Evolutionary conservation across 140 eudicot genomes (phyloP).

Genomic region (Senecio squalidus): DNA sequence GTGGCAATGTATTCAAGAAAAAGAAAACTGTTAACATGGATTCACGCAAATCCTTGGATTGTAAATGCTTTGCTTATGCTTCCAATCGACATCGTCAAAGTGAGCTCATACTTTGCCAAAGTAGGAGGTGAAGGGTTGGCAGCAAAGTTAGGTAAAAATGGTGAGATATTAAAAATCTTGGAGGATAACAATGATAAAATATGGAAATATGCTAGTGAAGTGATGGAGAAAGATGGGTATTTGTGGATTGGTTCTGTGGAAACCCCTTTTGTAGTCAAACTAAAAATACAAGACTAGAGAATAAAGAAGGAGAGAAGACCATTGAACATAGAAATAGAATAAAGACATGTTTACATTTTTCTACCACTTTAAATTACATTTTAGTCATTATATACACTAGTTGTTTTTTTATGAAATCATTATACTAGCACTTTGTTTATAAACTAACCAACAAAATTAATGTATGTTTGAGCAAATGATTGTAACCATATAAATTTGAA

Average conservation of each 20-base stretch:
- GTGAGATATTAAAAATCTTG: constrained; percentile 45
- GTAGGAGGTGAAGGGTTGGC: constrained; percentile 54
- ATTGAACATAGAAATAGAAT: background rate
- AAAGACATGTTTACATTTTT: background rate
- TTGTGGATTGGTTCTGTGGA: constrained; percentile 73
- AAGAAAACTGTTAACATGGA: constrained; percentile 28
- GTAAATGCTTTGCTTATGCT: constrained; percentile 32
- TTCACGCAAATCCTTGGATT: constrained; percentile 42
- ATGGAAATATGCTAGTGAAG: constrained; percentile 64
- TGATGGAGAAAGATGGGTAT: constrained; percentile 57
- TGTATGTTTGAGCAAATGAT: too few species aligned
- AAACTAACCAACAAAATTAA: too few species aligned
- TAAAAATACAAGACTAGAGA: constrained; percentile 5
- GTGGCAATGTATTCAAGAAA: constrained; percentile 62
- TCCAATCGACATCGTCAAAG: constrained; percentile 35
- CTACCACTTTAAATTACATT: background rate
- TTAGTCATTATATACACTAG: background rate
- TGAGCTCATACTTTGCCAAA: constrained; percentile 35
- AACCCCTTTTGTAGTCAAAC: constrained; percentile 39
- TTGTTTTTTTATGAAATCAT: background rate
- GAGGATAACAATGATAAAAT: constrained; percentile 57
- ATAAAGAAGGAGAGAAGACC: background rate
- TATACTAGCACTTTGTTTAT: too few species aligned
- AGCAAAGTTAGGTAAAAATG: constrained; percentile 48
- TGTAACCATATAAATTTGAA: too few species aligned